Evolutionary conservation across 2,329 filamentous ascomycete genomes (phyloP), one percentile per base, ranked within the genome.

Genomic region (Mariannaea elegans): DNA sequence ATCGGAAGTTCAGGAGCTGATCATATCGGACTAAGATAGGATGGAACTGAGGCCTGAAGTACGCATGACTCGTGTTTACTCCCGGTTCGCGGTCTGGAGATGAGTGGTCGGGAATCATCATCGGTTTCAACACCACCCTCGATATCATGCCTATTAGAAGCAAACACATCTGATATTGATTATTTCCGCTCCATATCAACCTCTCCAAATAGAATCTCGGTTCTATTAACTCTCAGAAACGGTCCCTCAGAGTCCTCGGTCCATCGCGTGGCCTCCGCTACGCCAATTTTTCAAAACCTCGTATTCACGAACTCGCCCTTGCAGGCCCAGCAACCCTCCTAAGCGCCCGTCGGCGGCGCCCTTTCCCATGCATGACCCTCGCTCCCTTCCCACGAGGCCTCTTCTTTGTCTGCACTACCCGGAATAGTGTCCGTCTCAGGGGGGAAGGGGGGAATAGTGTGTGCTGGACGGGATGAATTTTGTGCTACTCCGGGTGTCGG

Each of bases 251-350:
- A 9, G 27, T 29, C 38, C 49, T 29, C 42, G 41, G 49, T 36
- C 49, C 49, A 14, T 6, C 38, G 49, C 32, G 49, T 31, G 27
- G 41, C 50, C 31, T 36, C 50, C 41, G 39, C 32, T 46, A 38
- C 2, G 50, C 50, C 50, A 44, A 32, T 32, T 32, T 41, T 52
- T 52, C 42, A 55, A 47, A 47, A 55, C 51, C 51, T 55, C 51
- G 51, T 55, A 55, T 55, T 55, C 51, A 23, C 19, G n/a, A 27
- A 16, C 51, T 19, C 51, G 39, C 51, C 23, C 8, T 7, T 44
- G 23, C 36, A 36, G 34, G 6, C n/a, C 34, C 34, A 36, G 34
- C 34, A 14, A 36, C 24, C 24, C 38, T 16, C 10, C 18, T 23
- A 42, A 39, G 18, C 38, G 38, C 16, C 16, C 19, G 19, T 42